These are phyloP conservation scores for Hyaloraphidium curvatum DNA, from an alignment of 192 early-diverging fungal species.

Conservation along the genomic window DNA sequence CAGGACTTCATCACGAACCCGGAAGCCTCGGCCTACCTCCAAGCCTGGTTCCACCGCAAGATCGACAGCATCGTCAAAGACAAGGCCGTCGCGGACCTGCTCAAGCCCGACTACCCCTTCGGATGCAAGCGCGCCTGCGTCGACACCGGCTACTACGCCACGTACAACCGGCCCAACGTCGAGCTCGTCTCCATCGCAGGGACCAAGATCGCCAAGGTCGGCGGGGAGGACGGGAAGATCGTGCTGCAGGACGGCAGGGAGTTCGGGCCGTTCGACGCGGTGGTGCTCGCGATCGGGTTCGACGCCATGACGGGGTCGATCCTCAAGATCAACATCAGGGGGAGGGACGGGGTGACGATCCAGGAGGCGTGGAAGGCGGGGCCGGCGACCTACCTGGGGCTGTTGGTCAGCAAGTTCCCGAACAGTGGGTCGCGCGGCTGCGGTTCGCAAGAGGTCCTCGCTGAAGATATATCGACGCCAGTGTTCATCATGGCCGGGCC, in stretches of 20 bases:
- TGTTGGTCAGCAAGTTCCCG: neutral
- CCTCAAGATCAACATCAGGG: neutral
- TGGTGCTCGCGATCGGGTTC: neutral
- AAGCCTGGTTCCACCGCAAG: neutral
- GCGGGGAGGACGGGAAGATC: neutral
- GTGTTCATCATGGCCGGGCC: neutral
- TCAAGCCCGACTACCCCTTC: neutral
- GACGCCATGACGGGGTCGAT: neutral
- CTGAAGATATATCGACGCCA: no score
- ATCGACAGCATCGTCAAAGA: neutral
- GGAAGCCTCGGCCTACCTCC: neutral
- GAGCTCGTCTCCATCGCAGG: neutral
- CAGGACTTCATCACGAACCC: neutral
- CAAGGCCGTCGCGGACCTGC: neutral
- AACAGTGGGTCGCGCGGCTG: conserved; percentile 1
- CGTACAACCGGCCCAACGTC: neutral
- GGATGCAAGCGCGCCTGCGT: neutral
- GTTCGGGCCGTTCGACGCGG: neutral
- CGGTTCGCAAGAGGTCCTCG: no score
- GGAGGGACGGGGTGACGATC: neutral
- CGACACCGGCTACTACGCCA: neutral
- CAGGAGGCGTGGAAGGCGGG: neutral
- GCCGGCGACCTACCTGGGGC: neutral
- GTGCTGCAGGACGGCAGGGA: neutral
- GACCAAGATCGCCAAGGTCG: neutral